These are phyloP conservation scores for Cornus florida DNA, from an alignment of 148 eudicot genomes.

Conservation along the genomic window DNA sequence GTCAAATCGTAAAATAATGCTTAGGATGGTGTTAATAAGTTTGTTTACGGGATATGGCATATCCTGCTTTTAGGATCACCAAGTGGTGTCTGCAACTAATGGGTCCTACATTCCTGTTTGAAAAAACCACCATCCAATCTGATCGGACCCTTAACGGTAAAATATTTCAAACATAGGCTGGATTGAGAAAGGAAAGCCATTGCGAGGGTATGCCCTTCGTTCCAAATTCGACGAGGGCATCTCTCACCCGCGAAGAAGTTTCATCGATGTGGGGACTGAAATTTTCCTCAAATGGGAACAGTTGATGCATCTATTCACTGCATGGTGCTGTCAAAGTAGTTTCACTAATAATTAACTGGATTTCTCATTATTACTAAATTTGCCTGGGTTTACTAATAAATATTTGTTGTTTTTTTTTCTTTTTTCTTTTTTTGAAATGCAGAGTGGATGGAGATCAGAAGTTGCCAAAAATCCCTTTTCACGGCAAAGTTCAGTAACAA, in stretches of 20 bases:
- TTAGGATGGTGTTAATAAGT: not conserved
- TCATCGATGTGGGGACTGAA: no score
- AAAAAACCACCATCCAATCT: not conserved
- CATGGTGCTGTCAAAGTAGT: not conserved
- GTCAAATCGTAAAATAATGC: not conserved
- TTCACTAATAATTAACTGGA: not conserved
- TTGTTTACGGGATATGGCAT: no score
- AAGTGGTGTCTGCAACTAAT: no score
- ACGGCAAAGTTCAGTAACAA: conserved; percentile 24
- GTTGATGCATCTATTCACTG: not conserved
- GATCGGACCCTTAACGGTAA: not conserved
- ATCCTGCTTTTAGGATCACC: no score
- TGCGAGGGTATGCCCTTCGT: no score
- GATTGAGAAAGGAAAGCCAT: not conserved
- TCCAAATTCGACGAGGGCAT: no score
- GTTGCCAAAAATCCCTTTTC: conserved; percentile 71
- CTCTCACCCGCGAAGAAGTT: no score
- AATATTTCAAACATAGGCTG: no score
- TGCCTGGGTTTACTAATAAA: conserved; percentile 2
- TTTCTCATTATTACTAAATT: not conserved
- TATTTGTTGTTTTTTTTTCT: conserved; percentile 4
- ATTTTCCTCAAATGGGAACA: not conserved
- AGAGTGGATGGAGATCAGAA: conserved; percentile 67
- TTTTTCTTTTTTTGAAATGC: conserved; percentile 24
- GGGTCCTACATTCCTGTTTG: not conserved